phyloP scores from a whole-genome alignment of 768 basidiomycete genomes.

The Phallus indusiatus region DNA sequence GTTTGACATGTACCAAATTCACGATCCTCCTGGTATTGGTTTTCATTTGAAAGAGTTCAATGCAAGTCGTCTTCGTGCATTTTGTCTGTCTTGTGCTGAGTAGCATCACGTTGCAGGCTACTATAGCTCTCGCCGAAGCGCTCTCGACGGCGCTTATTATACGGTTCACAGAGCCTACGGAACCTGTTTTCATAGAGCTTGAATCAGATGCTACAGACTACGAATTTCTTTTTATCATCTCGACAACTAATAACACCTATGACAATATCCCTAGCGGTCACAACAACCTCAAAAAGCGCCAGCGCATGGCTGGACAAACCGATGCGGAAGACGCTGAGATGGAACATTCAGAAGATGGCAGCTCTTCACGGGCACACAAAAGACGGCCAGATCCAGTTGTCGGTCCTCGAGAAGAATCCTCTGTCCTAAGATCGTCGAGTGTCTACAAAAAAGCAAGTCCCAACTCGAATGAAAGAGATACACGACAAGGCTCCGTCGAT shows the following conservation, averaged over 20 bases:
- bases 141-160: conserved; percentile 56
- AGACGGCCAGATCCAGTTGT: background rate
- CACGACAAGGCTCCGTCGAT: background rate
- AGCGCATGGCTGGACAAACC: conserved; percentile 18
- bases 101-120: conserved; percentile 45
- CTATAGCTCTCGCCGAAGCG: conserved; percentile 69
- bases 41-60: conserved; percentile 83
- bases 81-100: background rate
- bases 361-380: conserved; percentile 17
- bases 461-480: background rate
- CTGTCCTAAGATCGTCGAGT: background rate
- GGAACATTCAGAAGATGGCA: background rate
- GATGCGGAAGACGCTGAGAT: conserved; percentile 16
- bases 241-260: conserved; percentile 44
- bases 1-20: conserved; percentile 69
- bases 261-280: background rate
- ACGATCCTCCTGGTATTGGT: conserved; percentile 53
- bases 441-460: background rate
- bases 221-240: conserved; percentile 66
- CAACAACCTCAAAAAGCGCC: conserved; percentile 3
- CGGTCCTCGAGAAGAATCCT: conserved; percentile 11
- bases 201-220: conserved; percentile 45
- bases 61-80: conserved; percentile 28
- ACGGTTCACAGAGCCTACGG: conserved; percentile 64
- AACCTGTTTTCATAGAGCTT: conserved; percentile 69